Percentiles rank a stretch among this genome's conserved stretches.
Evolutionary conservation across 768 basidiomycete genomes (phyloP).

Genomic region (Amanita inopinata): DNA sequence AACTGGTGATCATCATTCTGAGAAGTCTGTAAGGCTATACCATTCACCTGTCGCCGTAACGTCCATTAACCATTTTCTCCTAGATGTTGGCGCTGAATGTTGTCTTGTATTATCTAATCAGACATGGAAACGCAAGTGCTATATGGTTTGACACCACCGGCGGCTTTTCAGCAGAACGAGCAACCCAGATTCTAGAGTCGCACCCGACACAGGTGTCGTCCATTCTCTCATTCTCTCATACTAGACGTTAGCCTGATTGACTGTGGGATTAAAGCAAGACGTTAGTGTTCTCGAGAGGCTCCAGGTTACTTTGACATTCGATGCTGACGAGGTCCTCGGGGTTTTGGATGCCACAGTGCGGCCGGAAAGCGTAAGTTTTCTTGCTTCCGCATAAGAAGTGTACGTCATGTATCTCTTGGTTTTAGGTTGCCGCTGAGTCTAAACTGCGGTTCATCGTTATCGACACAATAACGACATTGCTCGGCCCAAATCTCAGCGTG

Average conservation of each 20-base stretch:
- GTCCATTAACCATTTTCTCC: constrained; percentile 4
- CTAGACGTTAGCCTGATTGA: constrained; percentile 6
- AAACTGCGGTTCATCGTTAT: constrained; percentile 36
- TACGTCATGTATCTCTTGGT: too few relatives aligned
- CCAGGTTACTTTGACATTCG: constrained; percentile 47
- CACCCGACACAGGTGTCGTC: constrained; percentile 16
- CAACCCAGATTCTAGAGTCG: constrained; percentile 26
- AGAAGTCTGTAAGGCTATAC: constrained; percentile 51
- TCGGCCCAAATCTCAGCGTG: constrained; percentile 54
- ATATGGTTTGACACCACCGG: constrained; percentile 71
- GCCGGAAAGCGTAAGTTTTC: neutral
- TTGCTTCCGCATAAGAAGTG: too few relatives aligned
- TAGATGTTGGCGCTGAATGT: constrained; percentile 56
- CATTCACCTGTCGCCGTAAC: neutral
- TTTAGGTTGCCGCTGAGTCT: constrained; percentile 27
- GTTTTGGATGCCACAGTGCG: constrained; percentile 26
- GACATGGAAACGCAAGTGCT: constrained; percentile 25
- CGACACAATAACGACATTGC: constrained; percentile 54
- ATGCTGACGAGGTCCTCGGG: constrained; percentile 42
- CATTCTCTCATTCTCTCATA: neutral
- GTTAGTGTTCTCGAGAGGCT: constrained; percentile 48
- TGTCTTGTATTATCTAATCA: constrained; percentile 40
- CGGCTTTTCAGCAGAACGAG: constrained; percentile 47
- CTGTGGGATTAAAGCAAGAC: too few relatives aligned
- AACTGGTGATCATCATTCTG: constrained; percentile 53